These are phyloP conservation scores for Kalmanozyma brasiliensis DNA, from an alignment of 1,284 basidiomycete genomes.

Conservation along the genomic window DNA sequence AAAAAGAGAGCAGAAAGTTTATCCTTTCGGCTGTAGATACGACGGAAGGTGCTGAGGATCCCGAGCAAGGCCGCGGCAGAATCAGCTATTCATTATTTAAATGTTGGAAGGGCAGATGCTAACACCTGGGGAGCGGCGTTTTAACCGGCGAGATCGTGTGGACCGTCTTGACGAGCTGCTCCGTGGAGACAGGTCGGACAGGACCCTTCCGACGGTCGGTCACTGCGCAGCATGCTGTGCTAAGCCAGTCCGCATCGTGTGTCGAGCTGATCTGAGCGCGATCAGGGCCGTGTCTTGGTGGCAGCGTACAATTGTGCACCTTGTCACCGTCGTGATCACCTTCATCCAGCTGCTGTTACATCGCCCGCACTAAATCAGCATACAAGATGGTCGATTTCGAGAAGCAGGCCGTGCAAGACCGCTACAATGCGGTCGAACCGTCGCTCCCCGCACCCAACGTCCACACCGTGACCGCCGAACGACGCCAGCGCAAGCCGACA, in stretches of 20 bases:
- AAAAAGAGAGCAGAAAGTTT: too few relatives aligned
- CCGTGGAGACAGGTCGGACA: conserved; percentile 12
- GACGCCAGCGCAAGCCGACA: conserved; percentile 22
- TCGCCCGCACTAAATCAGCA: too few relatives aligned
- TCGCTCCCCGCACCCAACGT: conserved; percentile 22
- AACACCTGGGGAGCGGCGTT: neutral
- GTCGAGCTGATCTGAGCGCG: conserved; percentile 1
- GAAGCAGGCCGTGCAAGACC: conserved; percentile 23
- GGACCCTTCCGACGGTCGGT: conserved; percentile 15
- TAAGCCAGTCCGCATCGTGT: neutral
- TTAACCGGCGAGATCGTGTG: neutral
- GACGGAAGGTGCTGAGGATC: neutral
- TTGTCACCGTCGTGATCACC: neutral
- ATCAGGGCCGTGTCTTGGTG: too few relatives aligned
- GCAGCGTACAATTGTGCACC: too few relatives aligned
- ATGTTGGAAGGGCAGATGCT: too few relatives aligned
- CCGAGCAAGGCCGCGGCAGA: neutral
- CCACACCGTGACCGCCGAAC: conserved; percentile 3
- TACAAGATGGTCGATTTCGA: conserved; percentile 22
- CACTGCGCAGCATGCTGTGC: conserved; percentile 7
- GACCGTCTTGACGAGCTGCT: neutral
- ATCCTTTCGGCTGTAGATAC: neutral
- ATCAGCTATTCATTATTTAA: too few relatives aligned
- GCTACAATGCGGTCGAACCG: conserved; percentile 33
- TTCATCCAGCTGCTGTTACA: too few relatives aligned